These are phyloP conservation scores for Agarophyton chilense DNA, from an alignment of 23 red algal genomes.

Conservation along the genomic window DNA sequence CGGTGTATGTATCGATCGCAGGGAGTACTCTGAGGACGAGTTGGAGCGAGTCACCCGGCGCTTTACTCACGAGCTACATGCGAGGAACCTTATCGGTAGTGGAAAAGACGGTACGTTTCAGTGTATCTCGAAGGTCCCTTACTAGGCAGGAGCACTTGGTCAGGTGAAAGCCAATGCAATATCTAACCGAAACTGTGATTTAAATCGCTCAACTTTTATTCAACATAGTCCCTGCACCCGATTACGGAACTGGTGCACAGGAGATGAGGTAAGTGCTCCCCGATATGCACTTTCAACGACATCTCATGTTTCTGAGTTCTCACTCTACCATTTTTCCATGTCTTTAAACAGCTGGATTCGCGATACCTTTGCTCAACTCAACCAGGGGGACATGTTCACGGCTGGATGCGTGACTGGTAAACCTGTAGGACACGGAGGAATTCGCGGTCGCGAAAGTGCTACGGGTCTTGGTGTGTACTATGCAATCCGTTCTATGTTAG, in stretches of 20 bases:
- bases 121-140: background rate
- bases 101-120: slow-evolving; percentile 74
- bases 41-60: slow-evolving; percentile 90
- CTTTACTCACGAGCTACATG: slow-evolving; percentile 88
- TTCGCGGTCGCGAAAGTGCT: slow-evolving; percentile 93
- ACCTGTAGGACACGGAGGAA: slow-evolving; percentile 92
- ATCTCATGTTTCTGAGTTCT: background rate
- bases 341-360: slow-evolving; percentile 72
- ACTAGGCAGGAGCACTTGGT: background rate
- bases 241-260: slow-evolving; percentile 92
- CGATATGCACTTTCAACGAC: background rate
- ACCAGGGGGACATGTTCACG: slow-evolving; percentile 82
- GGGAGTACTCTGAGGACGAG: slow-evolving; percentile 73
- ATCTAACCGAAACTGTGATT: background rate
- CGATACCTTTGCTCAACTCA: slow-evolving; percentile 91
- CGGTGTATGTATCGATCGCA: slow-evolving; percentile 89
- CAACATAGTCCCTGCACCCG: slow-evolving; percentile 88
- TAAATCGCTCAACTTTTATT: background rate
- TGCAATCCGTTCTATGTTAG: slow-evolving; percentile 83
- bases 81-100: slow-evolving; percentile 92
- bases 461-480: slow-evolving; percentile 96
- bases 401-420: slow-evolving; percentile 94
- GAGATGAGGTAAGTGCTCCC: slow-evolving; percentile 83
- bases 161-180: background rate
- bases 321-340: background rate